Evolutionary conservation across 805 yeast species (phyloP), one percentile per base, ranked within the genome.

Genomic region (Yamadazyma ubonensis): DNA sequence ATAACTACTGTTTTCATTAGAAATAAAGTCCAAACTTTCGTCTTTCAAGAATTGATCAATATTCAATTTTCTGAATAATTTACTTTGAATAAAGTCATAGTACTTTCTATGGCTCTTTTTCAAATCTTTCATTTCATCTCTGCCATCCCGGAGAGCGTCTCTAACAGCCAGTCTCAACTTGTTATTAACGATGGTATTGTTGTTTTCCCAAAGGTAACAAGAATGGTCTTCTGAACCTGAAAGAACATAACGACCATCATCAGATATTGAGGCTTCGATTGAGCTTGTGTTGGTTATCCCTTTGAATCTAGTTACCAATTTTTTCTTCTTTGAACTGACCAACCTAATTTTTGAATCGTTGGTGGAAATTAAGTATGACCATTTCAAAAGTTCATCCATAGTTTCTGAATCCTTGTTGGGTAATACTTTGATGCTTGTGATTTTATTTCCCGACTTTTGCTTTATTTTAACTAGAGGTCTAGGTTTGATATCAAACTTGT

Each of bases 211-310:
- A 9, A 86, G 64, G 54, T 89, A 90, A 10, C 86, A 77, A 80
- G 89, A 80, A 50, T 86, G 87, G 61, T 90, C 93, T 56, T 90
- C 96, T 9, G 95, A 84, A 0, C 96, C 96, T 6, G 85, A 71
- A 6, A 89, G 72, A 5, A 89, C 73, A 52, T 76, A 77, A 9
- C 63, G 53, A 38, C 69, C 62, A 50, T 80, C 80, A 37, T 78
- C 86, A 17, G 81, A 76, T 2, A 76, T 54, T 0, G 76, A 61
- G 0, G 96, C 96, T 9, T 70, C 70, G 36, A 86, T 83, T 29
- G 86, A 88, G 33, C 81, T 76, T 39, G 73, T 75, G 58, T 87
- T 88, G 23, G 77, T 73, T 40, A 77, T 72, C 0, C 97, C 98
- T 49, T 79, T 83, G 58, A 83, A 80, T 35, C 83, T 75, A 31